Conservation (phyloP, 495 filamentous ascomycete genomes). For the Penicillium lagena region DNA sequence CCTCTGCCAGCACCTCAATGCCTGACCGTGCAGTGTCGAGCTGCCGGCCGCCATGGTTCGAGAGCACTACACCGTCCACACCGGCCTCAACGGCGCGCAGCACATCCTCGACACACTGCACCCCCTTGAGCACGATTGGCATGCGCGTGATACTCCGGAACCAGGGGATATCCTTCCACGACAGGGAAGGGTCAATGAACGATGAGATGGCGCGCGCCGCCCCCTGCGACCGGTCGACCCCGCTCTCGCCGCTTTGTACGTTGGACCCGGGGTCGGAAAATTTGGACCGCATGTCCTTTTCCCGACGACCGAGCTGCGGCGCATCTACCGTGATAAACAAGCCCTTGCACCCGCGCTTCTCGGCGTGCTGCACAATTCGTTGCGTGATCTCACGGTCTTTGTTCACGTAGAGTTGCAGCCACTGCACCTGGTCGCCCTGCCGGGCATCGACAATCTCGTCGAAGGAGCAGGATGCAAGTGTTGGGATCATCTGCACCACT, state of each 20-base stretch:
- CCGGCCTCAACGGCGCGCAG: constrained; percentile 75
- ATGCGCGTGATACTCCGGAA: constrained; percentile 88
- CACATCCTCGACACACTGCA: constrained; percentile 94
- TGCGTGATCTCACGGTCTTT: constrained; percentile 89
- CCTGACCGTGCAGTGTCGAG: constrained; percentile 87
- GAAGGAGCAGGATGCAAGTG: constrained; percentile 94
- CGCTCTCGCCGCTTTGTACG: constrained; percentile 63
- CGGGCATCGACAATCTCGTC: constrained; percentile 92
- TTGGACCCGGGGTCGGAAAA: constrained; percentile 81
- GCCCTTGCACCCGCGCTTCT: constrained; percentile 86
- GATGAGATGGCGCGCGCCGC: constrained; percentile 87
- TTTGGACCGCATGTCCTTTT: constrained; percentile 93
- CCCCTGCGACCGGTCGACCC: constrained; percentile 80
- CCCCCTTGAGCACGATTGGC: constrained; percentile 95
- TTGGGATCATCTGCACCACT: constrained; percentile 95
- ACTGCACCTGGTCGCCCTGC: constrained; percentile 78
- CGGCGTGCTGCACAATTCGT: constrained; percentile 85
- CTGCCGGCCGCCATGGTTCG: constrained; percentile 96
- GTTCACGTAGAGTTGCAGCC: constrained; percentile 98
- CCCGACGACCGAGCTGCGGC: constrained; percentile 86
- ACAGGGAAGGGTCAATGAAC: constrained; percentile 89
- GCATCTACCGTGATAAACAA: constrained; percentile 99
- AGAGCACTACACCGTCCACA: constrained; percentile 88
- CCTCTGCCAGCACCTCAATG: constrained; percentile 92
- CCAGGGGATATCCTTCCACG: constrained; percentile 94